These are phyloP conservation scores for Penicillium sp. DNA, from an alignment of 2,329 filamentous ascomycete genomes.

Conservation along the genomic window DNA sequence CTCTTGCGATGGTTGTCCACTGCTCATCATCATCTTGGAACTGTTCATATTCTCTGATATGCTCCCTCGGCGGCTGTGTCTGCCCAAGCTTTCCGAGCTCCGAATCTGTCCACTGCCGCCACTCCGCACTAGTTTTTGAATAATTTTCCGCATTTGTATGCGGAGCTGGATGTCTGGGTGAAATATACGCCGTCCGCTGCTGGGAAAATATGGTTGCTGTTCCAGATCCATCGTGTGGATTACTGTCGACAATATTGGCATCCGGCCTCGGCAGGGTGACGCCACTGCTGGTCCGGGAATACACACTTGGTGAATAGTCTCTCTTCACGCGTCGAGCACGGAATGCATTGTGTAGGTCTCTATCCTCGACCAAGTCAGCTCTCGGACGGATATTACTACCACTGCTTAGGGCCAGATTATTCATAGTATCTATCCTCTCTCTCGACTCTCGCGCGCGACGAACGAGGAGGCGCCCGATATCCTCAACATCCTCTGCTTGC, in stretches of 20 bases:
- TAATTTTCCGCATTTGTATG: slow-evolving; percentile 2
- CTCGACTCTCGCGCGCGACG: no score
- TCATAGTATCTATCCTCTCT: no score
- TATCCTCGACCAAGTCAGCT: slow-evolving; percentile 21
- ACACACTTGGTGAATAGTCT: slow-evolving; percentile 40
- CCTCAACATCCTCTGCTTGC: no score
- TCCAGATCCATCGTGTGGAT: slow-evolving; percentile 28
- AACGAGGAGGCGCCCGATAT: neutral
- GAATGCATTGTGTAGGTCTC: slow-evolving; percentile 18
- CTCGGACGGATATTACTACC: neutral
- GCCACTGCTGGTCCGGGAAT: slow-evolving; percentile 42
- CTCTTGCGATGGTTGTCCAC: slow-evolving; percentile 12
- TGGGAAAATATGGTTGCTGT: slow-evolving; percentile 38
- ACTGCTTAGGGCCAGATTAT: no score
- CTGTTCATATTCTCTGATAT: slow-evolving; percentile 41
- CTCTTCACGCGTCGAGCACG: slow-evolving; percentile 4
- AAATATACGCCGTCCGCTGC: slow-evolving; percentile 31
- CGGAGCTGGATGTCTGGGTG: slow-evolving; percentile 25
- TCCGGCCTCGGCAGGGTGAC: slow-evolving; percentile 21
- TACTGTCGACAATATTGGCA: slow-evolving; percentile 7
- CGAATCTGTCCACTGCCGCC: slow-evolving; percentile 39
- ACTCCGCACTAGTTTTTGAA: slow-evolving; percentile 31
- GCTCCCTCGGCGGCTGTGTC: slow-evolving; percentile 27
- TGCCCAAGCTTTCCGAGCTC: slow-evolving; percentile 35
- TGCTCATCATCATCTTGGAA: slow-evolving; percentile 29